Percentiles rank a stretch among this genome's conserved stretches.
Conservation (phyloP, 805 yeast species). For the Zygoascus flipseniorum region DNA sequence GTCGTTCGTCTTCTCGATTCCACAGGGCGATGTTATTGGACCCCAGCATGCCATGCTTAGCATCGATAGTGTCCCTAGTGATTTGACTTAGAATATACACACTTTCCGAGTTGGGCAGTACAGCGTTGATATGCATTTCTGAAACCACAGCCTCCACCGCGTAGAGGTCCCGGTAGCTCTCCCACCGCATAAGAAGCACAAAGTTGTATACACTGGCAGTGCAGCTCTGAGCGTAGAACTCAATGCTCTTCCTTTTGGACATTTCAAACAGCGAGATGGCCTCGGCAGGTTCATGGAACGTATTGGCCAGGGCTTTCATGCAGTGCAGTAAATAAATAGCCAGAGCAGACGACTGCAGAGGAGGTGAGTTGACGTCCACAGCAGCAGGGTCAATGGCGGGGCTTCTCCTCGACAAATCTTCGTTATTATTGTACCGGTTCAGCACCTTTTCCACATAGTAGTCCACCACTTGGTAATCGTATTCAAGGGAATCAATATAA, state of each 20-base stretch:
- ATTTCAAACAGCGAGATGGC: slow-evolving; percentile 32
- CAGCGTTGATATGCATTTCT: slow-evolving; percentile 36
- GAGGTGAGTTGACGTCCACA: slow-evolving; percentile 5
- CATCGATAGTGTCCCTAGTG: slow-evolving; percentile 20
- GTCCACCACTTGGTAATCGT: slow-evolving; percentile 20
- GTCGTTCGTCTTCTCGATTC: slow-evolving; percentile 22
- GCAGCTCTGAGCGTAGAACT: slow-evolving; percentile 31
- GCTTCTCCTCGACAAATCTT: neutral
- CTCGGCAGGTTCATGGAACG: slow-evolving; percentile 24
- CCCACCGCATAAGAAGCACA: slow-evolving; percentile 33
- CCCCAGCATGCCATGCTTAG: slow-evolving; percentile 18
- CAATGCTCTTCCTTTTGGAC: slow-evolving; percentile 28
- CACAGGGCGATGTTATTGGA: slow-evolving; percentile 21
- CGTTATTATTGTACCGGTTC: slow-evolving; percentile 6
- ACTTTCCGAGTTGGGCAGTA: slow-evolving; percentile 31
- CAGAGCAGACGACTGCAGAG: slow-evolving; percentile 5
- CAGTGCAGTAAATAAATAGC: slow-evolving; percentile 15
- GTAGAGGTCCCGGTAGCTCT: slow-evolving; percentile 30
- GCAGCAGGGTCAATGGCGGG: neutral
- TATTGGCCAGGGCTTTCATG: slow-evolving; percentile 14
- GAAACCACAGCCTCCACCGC: slow-evolving; percentile 29
- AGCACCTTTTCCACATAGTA: slow-evolving; percentile 17
- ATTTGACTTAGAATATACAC: slow-evolving; percentile 22
- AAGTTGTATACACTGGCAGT: slow-evolving; percentile 33
- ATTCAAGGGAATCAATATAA: slow-evolving; percentile 16